Evolutionary conservation across 805 yeast genomes (phyloP).

Genomic region (Tetrapisispora taiwanensis): DNA sequence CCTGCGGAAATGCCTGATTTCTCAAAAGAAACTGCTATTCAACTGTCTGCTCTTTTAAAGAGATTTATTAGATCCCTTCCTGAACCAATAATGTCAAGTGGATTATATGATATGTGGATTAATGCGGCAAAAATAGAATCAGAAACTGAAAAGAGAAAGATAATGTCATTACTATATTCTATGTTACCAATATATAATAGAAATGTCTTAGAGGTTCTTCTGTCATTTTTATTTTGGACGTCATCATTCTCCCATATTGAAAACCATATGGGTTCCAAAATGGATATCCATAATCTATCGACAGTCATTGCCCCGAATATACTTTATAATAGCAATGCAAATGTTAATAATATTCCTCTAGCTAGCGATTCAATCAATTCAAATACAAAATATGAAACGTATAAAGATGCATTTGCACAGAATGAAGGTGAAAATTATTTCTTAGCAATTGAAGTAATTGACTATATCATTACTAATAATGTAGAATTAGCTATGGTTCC

Average conservation of each 20-base stretch:
- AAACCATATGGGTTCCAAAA: constrained; percentile 83
- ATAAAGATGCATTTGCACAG: constrained; percentile 32
- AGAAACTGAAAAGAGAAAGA: constrained; percentile 39
- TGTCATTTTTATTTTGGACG: constrained; percentile 86
- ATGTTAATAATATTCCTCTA: constrained; percentile 10
- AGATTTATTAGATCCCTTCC: constrained; percentile 89
- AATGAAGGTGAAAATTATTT: constrained; percentile 63
- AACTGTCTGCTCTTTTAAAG: constrained; percentile 84
- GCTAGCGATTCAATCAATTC: constrained; percentile 7
- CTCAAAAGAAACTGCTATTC: constrained; percentile 72
- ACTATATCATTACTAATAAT: constrained; percentile 69
- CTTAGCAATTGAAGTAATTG: constrained; percentile 83
- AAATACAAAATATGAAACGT: constrained; percentile 21
- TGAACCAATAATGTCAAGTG: constrained; percentile 73
- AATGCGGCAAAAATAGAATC: constrained; percentile 49
- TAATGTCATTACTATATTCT: constrained; percentile 54
- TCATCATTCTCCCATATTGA: constrained; percentile 91
- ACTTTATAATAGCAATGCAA: constrained; percentile 34
- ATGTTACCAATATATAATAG: constrained; percentile 74
- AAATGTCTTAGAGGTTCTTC: constrained; percentile 74
- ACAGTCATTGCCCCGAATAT: constrained; percentile 94
- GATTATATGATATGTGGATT: constrained; percentile 71
- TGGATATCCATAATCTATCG: constrained; percentile 92
- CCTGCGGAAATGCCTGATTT: constrained; percentile 67
- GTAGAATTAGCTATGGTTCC: constrained; percentile 77